A percentile compares a stretch with the other conserved stretches of the same genome.
Evolutionary conservation across 371 early-diverging fungal species (phyloP).

Genomic region (Rhizomucor miehei): DNA sequence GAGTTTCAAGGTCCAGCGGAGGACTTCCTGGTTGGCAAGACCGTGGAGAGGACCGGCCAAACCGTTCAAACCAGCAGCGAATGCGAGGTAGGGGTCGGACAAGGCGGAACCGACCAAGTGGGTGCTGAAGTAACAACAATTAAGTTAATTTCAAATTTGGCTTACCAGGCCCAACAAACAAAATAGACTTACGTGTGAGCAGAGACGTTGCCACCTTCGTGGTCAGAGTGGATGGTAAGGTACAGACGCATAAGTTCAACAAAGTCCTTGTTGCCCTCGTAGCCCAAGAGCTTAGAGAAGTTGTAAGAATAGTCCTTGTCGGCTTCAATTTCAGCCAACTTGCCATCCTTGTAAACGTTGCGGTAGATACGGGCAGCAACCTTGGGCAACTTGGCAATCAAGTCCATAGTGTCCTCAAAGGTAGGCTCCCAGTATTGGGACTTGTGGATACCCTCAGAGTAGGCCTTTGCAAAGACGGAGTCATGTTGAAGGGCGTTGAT

Average conservation of each 20-base stretch:
- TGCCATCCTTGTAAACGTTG: conserved; percentile 97
- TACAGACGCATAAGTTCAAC: conserved; percentile 97
- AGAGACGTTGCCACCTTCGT: conserved; percentile 99
- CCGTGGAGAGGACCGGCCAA: conserved; percentile 99
- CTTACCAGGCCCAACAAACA: neutral
- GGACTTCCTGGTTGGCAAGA: conserved; percentile 99
- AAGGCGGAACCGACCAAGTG: conserved; percentile 97
- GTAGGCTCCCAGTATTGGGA: conserved; percentile 95
- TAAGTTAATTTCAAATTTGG: conserved; percentile 2
- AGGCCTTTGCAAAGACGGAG: conserved; percentile 94
- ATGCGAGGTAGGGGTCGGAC: conserved; percentile 97
- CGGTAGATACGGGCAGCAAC: conserved; percentile 98
- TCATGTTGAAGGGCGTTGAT: conserved; percentile 96
- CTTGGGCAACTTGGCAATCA: conserved; percentile 96
- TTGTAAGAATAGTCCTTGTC: conserved; percentile 93
- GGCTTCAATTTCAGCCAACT: conserved; percentile 78
- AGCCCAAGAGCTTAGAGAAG: conserved; percentile 93
- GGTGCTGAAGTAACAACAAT: conserved; percentile 40
- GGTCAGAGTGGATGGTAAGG: conserved; percentile 98
- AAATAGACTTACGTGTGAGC: conserved; percentile 72
- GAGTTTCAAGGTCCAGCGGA: conserved; percentile 96
- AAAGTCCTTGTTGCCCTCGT: conserved; percentile 83
- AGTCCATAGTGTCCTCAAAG: conserved; percentile 96
- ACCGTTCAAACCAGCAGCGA: conserved; percentile 97
- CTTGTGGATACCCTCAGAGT: conserved; percentile 93